phyloP scores from a whole-genome alignment of 176 grass and related monocot species.

The Avena eriantha region DNA sequence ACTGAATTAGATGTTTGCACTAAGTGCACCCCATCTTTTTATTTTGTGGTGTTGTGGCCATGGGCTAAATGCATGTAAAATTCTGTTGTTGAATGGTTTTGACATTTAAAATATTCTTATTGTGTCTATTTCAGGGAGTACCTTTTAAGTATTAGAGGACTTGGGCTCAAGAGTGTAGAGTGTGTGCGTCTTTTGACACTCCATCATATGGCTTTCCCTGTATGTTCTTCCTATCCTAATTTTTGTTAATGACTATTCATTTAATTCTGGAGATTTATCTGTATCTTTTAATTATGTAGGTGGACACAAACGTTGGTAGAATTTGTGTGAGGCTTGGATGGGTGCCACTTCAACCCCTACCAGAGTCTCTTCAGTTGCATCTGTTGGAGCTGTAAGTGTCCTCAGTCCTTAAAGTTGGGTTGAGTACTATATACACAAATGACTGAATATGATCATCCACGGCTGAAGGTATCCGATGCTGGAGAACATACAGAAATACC shows the following conservation, averaged over 20 bases:
- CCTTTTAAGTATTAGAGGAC: slow-evolving; percentile 86
- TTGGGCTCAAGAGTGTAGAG: slow-evolving; percentile 92
- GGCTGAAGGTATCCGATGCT: slow-evolving; percentile 83
- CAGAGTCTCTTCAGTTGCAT: slow-evolving; percentile 86
- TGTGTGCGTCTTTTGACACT: slow-evolving; percentile 86
- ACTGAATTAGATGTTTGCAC: slow-evolving; percentile 17
- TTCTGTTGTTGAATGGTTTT: slow-evolving; percentile 28
- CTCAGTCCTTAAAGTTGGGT: slow-evolving; percentile 21
- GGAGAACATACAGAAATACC: slow-evolving; percentile 92
- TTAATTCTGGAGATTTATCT: slow-evolving; percentile 20
- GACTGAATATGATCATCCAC: slow-evolving; percentile 30
- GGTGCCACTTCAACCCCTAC: slow-evolving; percentile 91
- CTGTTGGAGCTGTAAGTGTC: slow-evolving; percentile 75
- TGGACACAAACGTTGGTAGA: slow-evolving; percentile 92
- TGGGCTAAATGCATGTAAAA: slow-evolving; percentile 18
- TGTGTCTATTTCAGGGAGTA: slow-evolving; percentile 66
- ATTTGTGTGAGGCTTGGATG: slow-evolving; percentile 96
- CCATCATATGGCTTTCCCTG: slow-evolving; percentile 90
- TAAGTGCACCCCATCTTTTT: slow-evolving; percentile 6
- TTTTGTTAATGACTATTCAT: neutral
- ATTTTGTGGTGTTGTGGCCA: neutral
- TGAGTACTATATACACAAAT: slow-evolving; percentile 20
- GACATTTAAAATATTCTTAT: slow-evolving; percentile 36
- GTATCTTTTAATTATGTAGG: slow-evolving; percentile 49
- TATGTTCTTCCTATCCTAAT: slow-evolving; percentile 42